Base-by-base conservation (phyloP, 305 asterid genomes). In the Ajuga reptans region DNA sequence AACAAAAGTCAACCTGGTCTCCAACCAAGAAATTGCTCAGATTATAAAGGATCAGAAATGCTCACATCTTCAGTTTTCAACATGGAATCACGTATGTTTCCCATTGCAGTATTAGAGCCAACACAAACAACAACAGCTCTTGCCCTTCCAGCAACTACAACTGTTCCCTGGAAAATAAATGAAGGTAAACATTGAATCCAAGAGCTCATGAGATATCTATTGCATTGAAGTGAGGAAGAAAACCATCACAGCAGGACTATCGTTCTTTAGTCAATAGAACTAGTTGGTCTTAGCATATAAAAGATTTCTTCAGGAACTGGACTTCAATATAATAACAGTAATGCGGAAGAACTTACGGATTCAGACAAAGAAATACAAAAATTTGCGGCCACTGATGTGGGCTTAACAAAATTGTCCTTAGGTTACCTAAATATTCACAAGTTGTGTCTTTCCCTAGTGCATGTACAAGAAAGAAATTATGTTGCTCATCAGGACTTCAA, bases 21-120 rank as follows among this genome's bases (percentile, higher is more conserved):
- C 57, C 64, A 63, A 61, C 66, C 61, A 81, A 77, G 75, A 42
- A 65, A 52, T 53, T 52, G 72, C 71, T 59, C 39, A 65, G 57
- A 36, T 29, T 67, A 58, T 66, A 72, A 54, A 64, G 55, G 55
- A 33, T 34, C 45, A 64, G 6, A 75, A 60, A 59, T 63, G 71
- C 92, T 81, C 80, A 93, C 99, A 74, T 90, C 97, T 82, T 93
- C 99, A 18, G 99, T 86, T 72, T 79, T 91, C 82, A 90, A 75
- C 97, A 93, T 93, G 72, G 96, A 89, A 76, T 93, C 99, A 4
- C 96, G 96, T 78, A 93, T 93, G 85, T 86, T 90, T 66, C 99
- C 99, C 99, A 93, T 93, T 68, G 99, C 99, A 74, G 99, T 93
- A 82, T 90, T 93, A 69, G 99, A 84, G 81, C 99, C 99, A 81